Base-by-base conservation (phyloP, 176 grass and related monocot genomes). In the Leersia perrieri region DNA sequence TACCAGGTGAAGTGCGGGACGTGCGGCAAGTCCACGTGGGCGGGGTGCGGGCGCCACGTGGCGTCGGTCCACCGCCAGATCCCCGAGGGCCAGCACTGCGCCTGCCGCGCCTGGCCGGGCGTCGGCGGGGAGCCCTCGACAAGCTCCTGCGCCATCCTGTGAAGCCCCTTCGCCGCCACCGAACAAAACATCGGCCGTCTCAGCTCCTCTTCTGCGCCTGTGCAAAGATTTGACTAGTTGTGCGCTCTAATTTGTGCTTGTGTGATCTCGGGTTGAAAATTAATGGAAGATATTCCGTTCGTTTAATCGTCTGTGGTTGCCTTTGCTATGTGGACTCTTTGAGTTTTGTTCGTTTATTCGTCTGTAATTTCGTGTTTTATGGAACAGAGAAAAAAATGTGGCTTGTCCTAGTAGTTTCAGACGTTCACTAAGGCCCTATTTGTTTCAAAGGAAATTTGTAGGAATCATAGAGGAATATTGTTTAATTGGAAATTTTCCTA, bases 1-100 rank as follows among this genome's bases (percentile, higher is more conserved):
- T 90, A 82, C 80, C 71, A 97, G 85, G 72, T 81, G 26, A 90
- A 97, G 80, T 97, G 94, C 63, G 80, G 60, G 44, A 75, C 80
- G 1, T 94, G 94, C 66, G 89, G 87, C 58, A 97, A 90, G 85
- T 84, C 85, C n/a, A 85, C 94, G 60, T 97, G 94, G 94, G 87
- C 83, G 0, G 94, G 94, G 0, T 94, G 94, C 70, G 92, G 94
- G 62, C 87, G 87, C 28, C 94, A 97, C 47, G 94, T 94, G 5
- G 87, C 87, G 5, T 90, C 88, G 2, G 89, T 98, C 25, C 83
- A 98, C 83, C 73, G 65, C 70, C 92, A 87, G 86, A 90, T 94
- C 57, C 47, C 84, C 15, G 63, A 94, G 36, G 95, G 92, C 39
- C 90, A 94, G 77, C 92, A 93, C 88, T 98, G 92, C 77, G 84